Conservation (phyloP, 2,329 filamentous ascomycete species). For the Colletotrichum tabaci region DNA sequence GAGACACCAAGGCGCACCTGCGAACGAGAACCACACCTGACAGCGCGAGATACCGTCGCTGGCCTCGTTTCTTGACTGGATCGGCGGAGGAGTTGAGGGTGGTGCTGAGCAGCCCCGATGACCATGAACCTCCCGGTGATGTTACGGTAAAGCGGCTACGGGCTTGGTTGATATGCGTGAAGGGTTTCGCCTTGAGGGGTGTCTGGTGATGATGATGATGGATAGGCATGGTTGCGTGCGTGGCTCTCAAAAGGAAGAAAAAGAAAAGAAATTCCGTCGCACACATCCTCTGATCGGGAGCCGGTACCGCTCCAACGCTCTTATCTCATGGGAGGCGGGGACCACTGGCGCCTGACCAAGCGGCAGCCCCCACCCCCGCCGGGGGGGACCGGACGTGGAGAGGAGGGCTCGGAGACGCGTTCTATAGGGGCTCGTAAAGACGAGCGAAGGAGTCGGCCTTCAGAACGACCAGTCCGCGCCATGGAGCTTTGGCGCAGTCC, state of each 20-base stretch:
- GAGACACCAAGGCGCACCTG: slow-evolving; percentile 5
- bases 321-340: slow-evolving; percentile 31
- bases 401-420: slow-evolving; percentile 18
- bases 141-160: slow-evolving; percentile 31
- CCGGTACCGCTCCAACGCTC: slow-evolving; percentile 33
- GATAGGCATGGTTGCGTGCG: neutral
- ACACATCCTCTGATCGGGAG: slow-evolving; percentile 26
- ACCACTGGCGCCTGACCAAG: slow-evolving; percentile 16
- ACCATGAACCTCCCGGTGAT: slow-evolving; percentile 16
- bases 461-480: slow-evolving; percentile 18
- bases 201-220: slow-evolving; percentile 37
- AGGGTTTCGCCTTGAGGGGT: slow-evolving; percentile 29
- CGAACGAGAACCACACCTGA: neutral
- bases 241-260: neutral
- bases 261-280: neutral
- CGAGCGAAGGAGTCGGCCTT: slow-evolving; percentile 12
- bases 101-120: slow-evolving; percentile 15
- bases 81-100: slow-evolving; percentile 24
- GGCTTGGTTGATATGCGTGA: slow-evolving; percentile 33
- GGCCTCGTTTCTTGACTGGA: slow-evolving; percentile 10
- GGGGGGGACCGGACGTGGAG: slow-evolving; percentile 13
- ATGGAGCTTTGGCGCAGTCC: slow-evolving; percentile 23
- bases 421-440: slow-evolving; percentile 22
- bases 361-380: slow-evolving; percentile 26
- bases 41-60: neutral